A percentile compares a stretch with the other conserved stretches of the same genome.
phyloP scores from a whole-genome alignment of 1,139 yeast species.

The Nakaseomyces delphensis region DNA sequence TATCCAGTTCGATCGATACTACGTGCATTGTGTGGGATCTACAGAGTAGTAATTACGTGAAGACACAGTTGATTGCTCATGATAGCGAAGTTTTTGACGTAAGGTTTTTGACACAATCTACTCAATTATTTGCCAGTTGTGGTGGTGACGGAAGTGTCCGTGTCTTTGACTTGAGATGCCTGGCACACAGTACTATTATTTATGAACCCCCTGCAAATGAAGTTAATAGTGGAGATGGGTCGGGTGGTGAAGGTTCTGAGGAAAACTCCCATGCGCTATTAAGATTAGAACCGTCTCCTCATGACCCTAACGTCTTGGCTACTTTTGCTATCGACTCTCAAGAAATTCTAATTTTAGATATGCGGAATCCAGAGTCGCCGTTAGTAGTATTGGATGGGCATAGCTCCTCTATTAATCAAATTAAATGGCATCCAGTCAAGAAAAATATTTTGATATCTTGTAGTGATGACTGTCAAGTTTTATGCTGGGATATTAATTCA shows the following conservation, averaged over 20 bases:
- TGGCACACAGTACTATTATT: slow-evolving; percentile 90
- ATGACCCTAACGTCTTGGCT: slow-evolving; percentile 74
- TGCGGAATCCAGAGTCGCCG: slow-evolving; percentile 84
- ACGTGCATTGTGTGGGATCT: slow-evolving; percentile 95
- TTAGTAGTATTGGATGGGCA: slow-evolving; percentile 63
- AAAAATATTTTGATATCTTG: slow-evolving; percentile 60
- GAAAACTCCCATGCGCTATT: slow-evolving; percentile 36
- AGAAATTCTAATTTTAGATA: slow-evolving; percentile 63
- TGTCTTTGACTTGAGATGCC: slow-evolving; percentile 77
- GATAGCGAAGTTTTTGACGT: slow-evolving; percentile 94
- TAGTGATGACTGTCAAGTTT: slow-evolving; percentile 84
- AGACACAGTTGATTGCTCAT: slow-evolving; percentile 92
- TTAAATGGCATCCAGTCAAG: slow-evolving; percentile 77
- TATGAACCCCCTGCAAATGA: slow-evolving; percentile 49
- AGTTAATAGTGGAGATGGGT: slow-evolving; percentile 3
- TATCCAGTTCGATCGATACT: slow-evolving; percentile 87
- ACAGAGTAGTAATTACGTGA: slow-evolving; percentile 59
- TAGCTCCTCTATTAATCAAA: slow-evolving; percentile 54
- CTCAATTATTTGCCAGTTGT: slow-evolving; percentile 80
- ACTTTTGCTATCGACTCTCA: slow-evolving; percentile 68
- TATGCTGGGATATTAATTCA: slow-evolving; percentile 66
- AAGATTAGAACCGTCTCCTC: slow-evolving; percentile 67
- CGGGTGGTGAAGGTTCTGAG: slow-evolving; percentile 7
- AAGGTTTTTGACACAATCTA: slow-evolving; percentile 64
- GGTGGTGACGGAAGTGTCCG: slow-evolving; percentile 95